Evolutionary conservation across 2,329 filamentous ascomycete species (phyloP).

Genomic region (Beauveria scarabaeidicola): DNA sequence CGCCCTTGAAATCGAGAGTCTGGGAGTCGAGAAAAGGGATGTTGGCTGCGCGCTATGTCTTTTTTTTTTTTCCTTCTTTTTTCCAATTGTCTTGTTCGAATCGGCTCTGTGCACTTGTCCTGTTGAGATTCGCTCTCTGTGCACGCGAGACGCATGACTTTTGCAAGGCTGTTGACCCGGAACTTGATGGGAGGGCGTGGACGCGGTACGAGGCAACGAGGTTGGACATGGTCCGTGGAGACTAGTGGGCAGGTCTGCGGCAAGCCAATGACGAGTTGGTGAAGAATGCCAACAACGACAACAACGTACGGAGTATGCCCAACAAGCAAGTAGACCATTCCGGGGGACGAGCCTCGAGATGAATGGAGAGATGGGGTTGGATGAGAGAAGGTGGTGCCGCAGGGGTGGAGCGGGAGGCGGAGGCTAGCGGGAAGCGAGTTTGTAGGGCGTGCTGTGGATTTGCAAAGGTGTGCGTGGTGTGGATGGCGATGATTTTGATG

Average conservation of each 20-base stretch:
- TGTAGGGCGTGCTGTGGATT: background rate
- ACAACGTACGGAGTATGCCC: background rate
- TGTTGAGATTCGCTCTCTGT: background rate
- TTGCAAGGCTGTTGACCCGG: background rate
- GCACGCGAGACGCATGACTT: background rate
- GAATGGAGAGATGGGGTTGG: background rate
- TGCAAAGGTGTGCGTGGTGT: background rate
- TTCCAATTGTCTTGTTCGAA: background rate
- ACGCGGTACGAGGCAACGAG: background rate
- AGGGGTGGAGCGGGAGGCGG: background rate
- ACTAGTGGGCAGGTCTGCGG: too few relatives aligned
- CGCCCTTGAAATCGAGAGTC: background rate
- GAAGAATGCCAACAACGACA: too few relatives aligned
- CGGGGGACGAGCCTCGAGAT: background rate
- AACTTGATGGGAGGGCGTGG: background rate
- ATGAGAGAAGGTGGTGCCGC: background rate
- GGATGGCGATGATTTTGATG: background rate
- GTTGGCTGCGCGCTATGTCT: background rate
- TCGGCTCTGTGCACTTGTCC: background rate
- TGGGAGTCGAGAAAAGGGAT: background rate
- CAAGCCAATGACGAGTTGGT: too few relatives aligned
- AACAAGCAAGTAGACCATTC: background rate
- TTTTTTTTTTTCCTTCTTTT: background rate
- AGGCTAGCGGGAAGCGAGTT: background rate
- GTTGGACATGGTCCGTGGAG: too few relatives aligned